These are phyloP conservation scores for Podaxis carcinomalis DNA, from an alignment of 768 basidiomycete species.

Conservation along the genomic window DNA sequence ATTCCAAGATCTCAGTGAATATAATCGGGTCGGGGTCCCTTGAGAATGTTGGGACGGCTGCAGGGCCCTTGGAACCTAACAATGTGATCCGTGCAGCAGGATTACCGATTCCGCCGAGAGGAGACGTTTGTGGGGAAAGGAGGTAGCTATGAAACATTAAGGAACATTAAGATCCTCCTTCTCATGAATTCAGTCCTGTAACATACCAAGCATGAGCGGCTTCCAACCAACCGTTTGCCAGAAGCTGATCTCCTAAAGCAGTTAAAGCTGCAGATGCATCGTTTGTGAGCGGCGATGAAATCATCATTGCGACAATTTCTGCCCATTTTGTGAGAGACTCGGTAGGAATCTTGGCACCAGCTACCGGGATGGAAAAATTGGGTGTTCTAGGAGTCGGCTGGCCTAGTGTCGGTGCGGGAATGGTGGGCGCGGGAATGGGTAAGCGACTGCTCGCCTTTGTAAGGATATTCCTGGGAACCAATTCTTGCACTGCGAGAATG, in stretches of 20 bases:
- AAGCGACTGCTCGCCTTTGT: slow-evolving; percentile 36
- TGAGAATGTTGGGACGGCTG: slow-evolving; percentile 42
- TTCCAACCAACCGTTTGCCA: slow-evolving; percentile 65
- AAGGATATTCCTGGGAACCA: slow-evolving; percentile 56
- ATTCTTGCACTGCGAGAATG: slow-evolving; percentile 58
- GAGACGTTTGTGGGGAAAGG: slow-evolving; percentile 77
- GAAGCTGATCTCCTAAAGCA: slow-evolving; percentile 80
- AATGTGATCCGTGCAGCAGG: slow-evolving; percentile 66
- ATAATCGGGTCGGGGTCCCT: slow-evolving; percentile 74
- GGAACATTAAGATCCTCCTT: neutral
- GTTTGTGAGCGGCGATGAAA: slow-evolving; percentile 61
- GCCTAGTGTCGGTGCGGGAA: slow-evolving; percentile 24
- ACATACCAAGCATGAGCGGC: slow-evolving; percentile 91
- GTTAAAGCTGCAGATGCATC: slow-evolving; percentile 77
- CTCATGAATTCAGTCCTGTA: neutral
- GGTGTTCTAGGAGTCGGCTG: slow-evolving; percentile 56
- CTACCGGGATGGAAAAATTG: slow-evolving; percentile 46
- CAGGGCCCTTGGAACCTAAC: slow-evolving; percentile 65
- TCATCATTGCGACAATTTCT: slow-evolving; percentile 80
- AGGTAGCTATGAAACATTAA: slow-evolving; percentile 57
- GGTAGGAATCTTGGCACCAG: slow-evolving; percentile 44
- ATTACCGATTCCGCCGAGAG: slow-evolving; percentile 66
- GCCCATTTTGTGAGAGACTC: slow-evolving; percentile 77
- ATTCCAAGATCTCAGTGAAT: slow-evolving; percentile 89
- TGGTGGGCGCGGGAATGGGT: slow-evolving; percentile 27